phyloP scores from a whole-genome alignment of 768 basidiomycete species.

The Ramaria sp. region DNA sequence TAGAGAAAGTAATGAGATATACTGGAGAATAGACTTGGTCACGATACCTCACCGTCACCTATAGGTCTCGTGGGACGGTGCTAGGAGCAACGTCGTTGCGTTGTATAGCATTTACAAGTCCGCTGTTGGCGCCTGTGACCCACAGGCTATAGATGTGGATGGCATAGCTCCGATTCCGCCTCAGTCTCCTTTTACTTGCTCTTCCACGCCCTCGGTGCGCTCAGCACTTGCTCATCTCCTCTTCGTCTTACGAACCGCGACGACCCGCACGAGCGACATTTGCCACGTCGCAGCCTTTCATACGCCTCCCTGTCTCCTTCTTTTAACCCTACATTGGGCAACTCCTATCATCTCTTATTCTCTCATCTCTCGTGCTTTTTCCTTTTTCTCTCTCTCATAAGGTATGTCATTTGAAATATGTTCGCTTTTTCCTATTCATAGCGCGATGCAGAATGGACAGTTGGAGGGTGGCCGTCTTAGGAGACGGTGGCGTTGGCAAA shows the following conservation, averaged over 20 bases:
- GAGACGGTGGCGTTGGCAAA: constrained; percentile 97
- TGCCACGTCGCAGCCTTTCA: neutral
- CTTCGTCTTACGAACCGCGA: constrained; percentile 3
- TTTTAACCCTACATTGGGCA: constrained; percentile 1
- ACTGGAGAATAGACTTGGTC: neutral
- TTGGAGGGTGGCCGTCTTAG: constrained; percentile 92
- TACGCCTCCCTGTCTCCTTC: neutral
- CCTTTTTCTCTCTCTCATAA: neutral
- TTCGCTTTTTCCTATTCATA: neutral
- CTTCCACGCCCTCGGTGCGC: neutral
- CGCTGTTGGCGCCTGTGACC: neutral
- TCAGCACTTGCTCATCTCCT: neutral
- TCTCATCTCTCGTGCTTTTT: neutral
- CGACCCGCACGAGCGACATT: constrained; percentile 5
- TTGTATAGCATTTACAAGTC: neutral
- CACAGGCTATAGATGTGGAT: neutral
- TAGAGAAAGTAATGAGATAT: neutral
- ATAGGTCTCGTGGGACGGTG: neutral
- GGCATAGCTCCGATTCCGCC: constrained; percentile 8
- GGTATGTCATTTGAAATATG: neutral
- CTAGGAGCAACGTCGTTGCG: neutral
- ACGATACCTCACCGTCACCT: neutral
- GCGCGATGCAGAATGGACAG: constrained; percentile 53
- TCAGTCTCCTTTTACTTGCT: constrained; percentile 4
- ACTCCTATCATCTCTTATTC: neutral